These are phyloP conservation scores for Thalassiosira allenii DNA, from an alignment of 352 stramenopile species.

Conservation along the genomic window DNA sequence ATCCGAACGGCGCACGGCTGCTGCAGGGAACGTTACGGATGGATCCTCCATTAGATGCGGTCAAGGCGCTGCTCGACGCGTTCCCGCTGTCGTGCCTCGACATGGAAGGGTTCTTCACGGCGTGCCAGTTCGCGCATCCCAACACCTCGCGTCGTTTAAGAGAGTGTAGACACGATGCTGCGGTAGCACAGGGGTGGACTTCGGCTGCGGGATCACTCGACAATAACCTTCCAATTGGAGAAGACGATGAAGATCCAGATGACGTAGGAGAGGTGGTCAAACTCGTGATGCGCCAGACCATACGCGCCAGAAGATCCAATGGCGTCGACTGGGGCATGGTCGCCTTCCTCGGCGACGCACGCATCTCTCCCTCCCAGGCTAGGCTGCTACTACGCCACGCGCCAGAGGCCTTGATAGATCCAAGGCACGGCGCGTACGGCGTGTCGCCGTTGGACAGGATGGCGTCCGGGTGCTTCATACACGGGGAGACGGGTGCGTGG, in stretches of 20 bases:
- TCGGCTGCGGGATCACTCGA: too few relatives aligned
- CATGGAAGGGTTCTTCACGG: slow-evolving; percentile 64
- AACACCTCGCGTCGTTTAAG: slow-evolving; percentile 38
- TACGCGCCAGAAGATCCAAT: slow-evolving; percentile 27
- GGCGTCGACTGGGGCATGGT: slow-evolving; percentile 62
- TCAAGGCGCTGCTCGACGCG: slow-evolving; percentile 43
- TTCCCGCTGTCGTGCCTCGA: slow-evolving; percentile 54
- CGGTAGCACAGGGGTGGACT: too few relatives aligned
- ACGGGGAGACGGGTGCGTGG: slow-evolving; percentile 51
- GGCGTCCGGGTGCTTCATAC: slow-evolving; percentile 56
- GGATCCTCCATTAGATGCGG: slow-evolving; percentile 46
- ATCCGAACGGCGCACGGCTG: slow-evolving; percentile 38
- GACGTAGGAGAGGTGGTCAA: slow-evolving; percentile 56
- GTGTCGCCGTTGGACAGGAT: slow-evolving; percentile 63
- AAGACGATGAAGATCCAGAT: slow-evolving; percentile 34
- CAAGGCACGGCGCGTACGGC: slow-evolving; percentile 53
- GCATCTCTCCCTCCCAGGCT: slow-evolving; percentile 42
- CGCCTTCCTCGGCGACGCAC: slow-evolving; percentile 55
- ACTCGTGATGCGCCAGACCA: slow-evolving; percentile 55
- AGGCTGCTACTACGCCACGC: slow-evolving; percentile 46
- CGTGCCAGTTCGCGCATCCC: slow-evolving; percentile 56
- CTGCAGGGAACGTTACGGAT: slow-evolving; percentile 54
- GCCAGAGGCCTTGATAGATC: slow-evolving; percentile 51
- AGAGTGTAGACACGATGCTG: too few relatives aligned
- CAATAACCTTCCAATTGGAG: too few relatives aligned